Base-by-base conservation (phyloP, 2,329 filamentous ascomycete genomes). In the Hymenoscyphus albidus region DNA sequence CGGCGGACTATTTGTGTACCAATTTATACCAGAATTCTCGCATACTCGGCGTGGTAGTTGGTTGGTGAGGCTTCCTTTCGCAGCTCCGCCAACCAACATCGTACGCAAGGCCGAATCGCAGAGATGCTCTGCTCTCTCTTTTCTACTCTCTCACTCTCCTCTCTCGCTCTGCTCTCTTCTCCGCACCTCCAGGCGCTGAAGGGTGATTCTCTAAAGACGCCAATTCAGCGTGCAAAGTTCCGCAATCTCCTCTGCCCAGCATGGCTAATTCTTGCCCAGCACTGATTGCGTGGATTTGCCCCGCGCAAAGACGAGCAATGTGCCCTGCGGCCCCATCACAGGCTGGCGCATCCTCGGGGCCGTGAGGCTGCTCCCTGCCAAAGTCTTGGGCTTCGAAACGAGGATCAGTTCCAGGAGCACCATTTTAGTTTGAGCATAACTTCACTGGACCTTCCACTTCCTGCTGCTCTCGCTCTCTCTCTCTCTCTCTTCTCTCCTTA, bases 341-440 rank as follows among this genome's bases (percentile, higher is more conserved):
- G 48, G 10, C 48, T 54, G 48, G 48, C 48, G 48, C 10, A 22
- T 54, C 48, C 48, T 54, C 48, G 48, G 48, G 10, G 5, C 16
- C 9, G 44, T 18, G n/a, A 18, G 9, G 44, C 44, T n/a, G 48
- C 18, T 22, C 48, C 48, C 48, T 54, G 48, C 48, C 22, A 22
- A 27, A 59, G 32, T 59, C 58, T 44, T 59, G 58, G 38, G 12
- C 3, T 16, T 44, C 42, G 59, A 61, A 61, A 61, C 60, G 32
- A 31, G 60, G 9, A 31, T 57, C 48, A 27, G 48, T 54, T 54
- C 48, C 48, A 54, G 48, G 48, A 55, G 57, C 62, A 63, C 61
- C 22, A 44, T 59, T 18, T 48, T 55, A 56, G 62, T 63, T 63
- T 63, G 56, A 63, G 55, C 42, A 62, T 56, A 58, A 62, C 51